phyloP scores from a whole-genome alignment of 2,329 filamentous ascomycete genomes.

The Cladosporium sp. region DNA sequence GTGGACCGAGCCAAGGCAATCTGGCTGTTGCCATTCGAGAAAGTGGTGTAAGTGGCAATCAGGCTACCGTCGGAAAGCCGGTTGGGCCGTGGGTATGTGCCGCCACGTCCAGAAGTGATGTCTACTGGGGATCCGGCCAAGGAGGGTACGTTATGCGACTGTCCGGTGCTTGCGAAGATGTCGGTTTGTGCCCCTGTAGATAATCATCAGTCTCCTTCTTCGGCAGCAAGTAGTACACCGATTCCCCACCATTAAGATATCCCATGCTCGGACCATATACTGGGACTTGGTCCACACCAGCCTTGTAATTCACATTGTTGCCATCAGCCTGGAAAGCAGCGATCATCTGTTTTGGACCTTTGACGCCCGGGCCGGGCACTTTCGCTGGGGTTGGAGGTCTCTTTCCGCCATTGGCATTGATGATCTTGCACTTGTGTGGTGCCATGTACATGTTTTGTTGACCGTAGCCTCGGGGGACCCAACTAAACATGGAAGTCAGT shows the following conservation, averaged over 20 bases:
- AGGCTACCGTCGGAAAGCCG: conserved; percentile 36
- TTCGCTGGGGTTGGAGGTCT: not conserved
- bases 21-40: conserved; percentile 26
- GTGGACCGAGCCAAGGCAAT: conserved; percentile 28
- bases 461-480: not conserved
- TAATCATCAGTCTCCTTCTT: not conserved
- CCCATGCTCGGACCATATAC: not conserved
- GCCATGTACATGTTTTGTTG: conserved; percentile 9
- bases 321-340: conserved; percentile 1
- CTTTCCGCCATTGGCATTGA: not conserved
- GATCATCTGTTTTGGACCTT: not conserved
- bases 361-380: not conserved
- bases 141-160: conserved; percentile 8
- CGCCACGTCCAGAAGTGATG: conserved; percentile 26
- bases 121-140: conserved; percentile 27
- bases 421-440: not conserved
- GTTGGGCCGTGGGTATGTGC: conserved; percentile 37
- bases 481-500: not conserved
- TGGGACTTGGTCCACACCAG: not conserved
- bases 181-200: not conserved
- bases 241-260: not conserved
- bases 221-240: not conserved
- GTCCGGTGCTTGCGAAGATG: not conserved
- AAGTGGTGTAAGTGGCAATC: conserved; percentile 36
- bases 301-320: not conserved